These are phyloP conservation scores for Skeletonema marinoi DNA, from an alignment of 108 stramenopile species.

Conservation along the genomic window DNA sequence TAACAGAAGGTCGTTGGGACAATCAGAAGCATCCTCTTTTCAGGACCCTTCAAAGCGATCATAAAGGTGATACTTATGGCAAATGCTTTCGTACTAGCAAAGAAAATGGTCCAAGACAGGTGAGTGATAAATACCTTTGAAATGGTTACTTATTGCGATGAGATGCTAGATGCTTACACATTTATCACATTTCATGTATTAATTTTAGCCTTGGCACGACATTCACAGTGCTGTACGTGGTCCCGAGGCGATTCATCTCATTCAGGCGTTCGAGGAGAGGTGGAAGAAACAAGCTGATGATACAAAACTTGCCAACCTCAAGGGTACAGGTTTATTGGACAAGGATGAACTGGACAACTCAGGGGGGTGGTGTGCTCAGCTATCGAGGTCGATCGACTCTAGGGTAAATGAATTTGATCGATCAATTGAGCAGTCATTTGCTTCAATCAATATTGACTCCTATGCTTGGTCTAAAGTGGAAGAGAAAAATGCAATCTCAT, in stretches of 20 bases:
- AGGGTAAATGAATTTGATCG: slow-evolving; percentile 44
- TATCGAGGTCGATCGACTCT: slow-evolving; percentile 57
- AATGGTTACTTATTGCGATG: not conserved
- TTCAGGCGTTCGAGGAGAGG: slow-evolving; percentile 52
- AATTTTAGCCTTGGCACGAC: slow-evolving; percentile 53
- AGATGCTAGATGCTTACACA: not conserved
- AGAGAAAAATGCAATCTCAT: slow-evolving; percentile 19
- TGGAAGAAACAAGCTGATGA: slow-evolving; percentile 53
- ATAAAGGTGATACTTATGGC: slow-evolving; percentile 45
- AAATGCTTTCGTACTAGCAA: slow-evolving; percentile 36
- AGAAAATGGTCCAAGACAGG: slow-evolving; percentile 43
- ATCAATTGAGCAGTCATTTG: slow-evolving; percentile 12
- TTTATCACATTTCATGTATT: not conserved
- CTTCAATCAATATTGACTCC: not conserved
- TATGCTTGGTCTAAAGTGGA: slow-evolving; percentile 15
- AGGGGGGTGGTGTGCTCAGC: slow-evolving; percentile 46
- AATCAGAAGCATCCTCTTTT: slow-evolving; percentile 55
- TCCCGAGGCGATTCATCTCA: slow-evolving; percentile 46
- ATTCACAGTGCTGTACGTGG: slow-evolving; percentile 57
- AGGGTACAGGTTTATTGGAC: slow-evolving; percentile 23
- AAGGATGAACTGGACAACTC: slow-evolving; percentile 20
- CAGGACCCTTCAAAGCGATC: slow-evolving; percentile 37
- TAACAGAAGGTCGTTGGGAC: slow-evolving; percentile 66
- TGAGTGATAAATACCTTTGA: not conserved
- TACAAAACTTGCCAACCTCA: slow-evolving; percentile 29